Conservation (phyloP, 2,329 filamentous ascomycete genomes). For the Trichoderma afroharzianum region DNA sequence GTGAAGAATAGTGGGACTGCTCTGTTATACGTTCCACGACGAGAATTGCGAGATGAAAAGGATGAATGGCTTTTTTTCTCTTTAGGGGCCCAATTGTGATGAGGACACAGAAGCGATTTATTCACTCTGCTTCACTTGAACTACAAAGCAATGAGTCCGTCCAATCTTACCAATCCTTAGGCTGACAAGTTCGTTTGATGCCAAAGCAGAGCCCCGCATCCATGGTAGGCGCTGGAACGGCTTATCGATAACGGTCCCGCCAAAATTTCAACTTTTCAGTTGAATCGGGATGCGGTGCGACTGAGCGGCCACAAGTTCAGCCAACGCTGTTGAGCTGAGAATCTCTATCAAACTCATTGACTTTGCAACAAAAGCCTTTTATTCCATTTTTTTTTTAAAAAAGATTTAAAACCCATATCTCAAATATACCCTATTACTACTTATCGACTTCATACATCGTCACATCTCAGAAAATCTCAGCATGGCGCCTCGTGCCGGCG, state of each 20-base stretch:
- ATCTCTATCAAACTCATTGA: background rate
- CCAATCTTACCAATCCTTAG: slow-evolving; percentile 10
- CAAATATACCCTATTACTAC: background rate
- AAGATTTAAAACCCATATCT: background rate
- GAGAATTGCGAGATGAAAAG: background rate
- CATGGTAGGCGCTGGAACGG: background rate
- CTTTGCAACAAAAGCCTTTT: background rate
- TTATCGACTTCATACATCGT: background rate
- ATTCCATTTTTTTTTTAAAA: too few species aligned
- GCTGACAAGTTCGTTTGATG: background rate
- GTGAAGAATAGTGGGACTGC: background rate
- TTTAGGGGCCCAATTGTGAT: background rate
- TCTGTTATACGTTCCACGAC: background rate
- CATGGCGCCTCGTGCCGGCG: slow-evolving; percentile 42
- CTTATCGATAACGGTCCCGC: slow-evolving; percentile 33
- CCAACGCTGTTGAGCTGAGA: background rate
- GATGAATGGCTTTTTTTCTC: background rate
- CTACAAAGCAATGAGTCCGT: background rate
- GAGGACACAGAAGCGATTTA: background rate
- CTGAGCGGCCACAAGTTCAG: background rate
- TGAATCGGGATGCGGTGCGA: slow-evolving; percentile 6
- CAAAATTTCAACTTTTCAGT: slow-evolving; percentile 24
- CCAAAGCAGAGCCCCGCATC: slow-evolving; percentile 24
- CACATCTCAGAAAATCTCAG: background rate
- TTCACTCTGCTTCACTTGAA: background rate